These are phyloP conservation scores for Echria macrotheca DNA, from an alignment of 495 filamentous ascomycete genomes.

Conservation along the genomic window DNA sequence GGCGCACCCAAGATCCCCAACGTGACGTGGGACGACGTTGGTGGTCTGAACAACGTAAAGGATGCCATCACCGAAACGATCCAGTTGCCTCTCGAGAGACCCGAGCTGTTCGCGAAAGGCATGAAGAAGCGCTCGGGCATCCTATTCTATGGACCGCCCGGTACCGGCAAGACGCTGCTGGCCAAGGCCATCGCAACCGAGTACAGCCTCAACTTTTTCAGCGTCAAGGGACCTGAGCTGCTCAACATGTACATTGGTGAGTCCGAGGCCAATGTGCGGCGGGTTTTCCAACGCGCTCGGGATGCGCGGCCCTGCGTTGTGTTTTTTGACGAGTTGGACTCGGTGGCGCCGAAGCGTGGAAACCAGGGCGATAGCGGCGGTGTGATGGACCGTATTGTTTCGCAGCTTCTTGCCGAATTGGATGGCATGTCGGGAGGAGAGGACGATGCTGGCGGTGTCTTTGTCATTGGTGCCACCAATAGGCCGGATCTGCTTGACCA, in stretches of 20 bases:
- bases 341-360: conserved; percentile 92
- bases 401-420: conserved; percentile 87
- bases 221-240: conserved; percentile 93
- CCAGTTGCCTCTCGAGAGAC: conserved; percentile 83
- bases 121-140: conserved; percentile 99
- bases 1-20: conserved; percentile 98
- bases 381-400: conserved; percentile 98
- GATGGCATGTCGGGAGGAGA: conserved; percentile 97
- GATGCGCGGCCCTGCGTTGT: conserved; percentile 97
- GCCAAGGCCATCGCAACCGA: conserved; percentile 98
- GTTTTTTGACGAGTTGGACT: conserved; percentile 97
- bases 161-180: conserved; percentile 93
- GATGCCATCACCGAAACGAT: conserved; percentile 96
- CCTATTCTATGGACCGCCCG: conserved; percentile 94
- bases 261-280: conserved; percentile 92
- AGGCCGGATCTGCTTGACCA: conserved; percentile 89
- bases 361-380: conserved; percentile 98
- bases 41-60: conserved; percentile 88
- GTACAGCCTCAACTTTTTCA: conserved; percentile 98
- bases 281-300: conserved; percentile 90
- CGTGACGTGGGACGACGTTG: conserved; percentile 94
- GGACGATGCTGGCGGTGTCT: conserved; percentile 76
- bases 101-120: conserved; percentile 93
- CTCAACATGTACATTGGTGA: conserved; percentile 99
- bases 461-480: conserved; percentile 97